A percentile compares a stretch with the other conserved stretches of the same genome.
Evolutionary conservation across 495 filamentous ascomycete species (phyloP).

Genomic region (Ramalina intermedia): DNA sequence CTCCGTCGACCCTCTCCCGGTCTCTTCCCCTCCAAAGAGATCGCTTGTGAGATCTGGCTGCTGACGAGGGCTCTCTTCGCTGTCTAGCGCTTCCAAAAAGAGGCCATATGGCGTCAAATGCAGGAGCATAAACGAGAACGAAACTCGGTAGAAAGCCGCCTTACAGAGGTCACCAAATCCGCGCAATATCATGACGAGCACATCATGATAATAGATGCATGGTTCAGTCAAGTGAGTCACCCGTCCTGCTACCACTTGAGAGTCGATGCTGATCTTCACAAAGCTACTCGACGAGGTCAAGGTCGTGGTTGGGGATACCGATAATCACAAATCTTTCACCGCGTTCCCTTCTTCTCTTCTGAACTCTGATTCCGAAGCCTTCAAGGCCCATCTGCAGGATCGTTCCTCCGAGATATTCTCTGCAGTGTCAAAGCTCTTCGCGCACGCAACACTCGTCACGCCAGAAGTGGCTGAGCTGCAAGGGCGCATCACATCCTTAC

Average conservation of each 20-base stretch:
- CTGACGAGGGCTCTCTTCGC: slow-evolving; percentile 10
- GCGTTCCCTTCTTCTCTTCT: slow-evolving; percentile 45
- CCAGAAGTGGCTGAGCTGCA: slow-evolving; percentile 61
- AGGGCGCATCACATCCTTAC: slow-evolving; percentile 50
- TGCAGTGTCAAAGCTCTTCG: slow-evolving; percentile 42
- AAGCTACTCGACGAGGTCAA: slow-evolving; percentile 81
- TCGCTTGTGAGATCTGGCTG: background rate
- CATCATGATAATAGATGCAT: slow-evolving; percentile 72
- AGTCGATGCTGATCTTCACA: slow-evolving; percentile 10
- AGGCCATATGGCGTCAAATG: slow-evolving; percentile 95
- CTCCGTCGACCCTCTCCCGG: background rate
- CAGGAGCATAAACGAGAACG: slow-evolving; percentile 90
- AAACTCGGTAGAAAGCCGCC: slow-evolving; percentile 54
- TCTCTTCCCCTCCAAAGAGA: background rate
- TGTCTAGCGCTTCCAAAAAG: slow-evolving; percentile 79
- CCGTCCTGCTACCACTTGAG: background rate
- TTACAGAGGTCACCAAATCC: slow-evolving; percentile 62
- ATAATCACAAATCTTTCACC: slow-evolving; percentile 31
- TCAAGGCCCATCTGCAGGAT: slow-evolving; percentile 58
- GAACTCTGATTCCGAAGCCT: slow-evolving; percentile 53
- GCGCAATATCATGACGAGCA: slow-evolving; percentile 79
- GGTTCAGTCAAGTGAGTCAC: slow-evolving; percentile 72
- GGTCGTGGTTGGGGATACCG: slow-evolving; percentile 42
- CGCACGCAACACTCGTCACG: slow-evolving; percentile 28
- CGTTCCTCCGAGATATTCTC: slow-evolving; percentile 47